Evolutionary conservation across 108 stramenopile species (phyloP), one percentile per base, ranked within the genome.

Genomic region (Nitzschia sp.): DNA sequence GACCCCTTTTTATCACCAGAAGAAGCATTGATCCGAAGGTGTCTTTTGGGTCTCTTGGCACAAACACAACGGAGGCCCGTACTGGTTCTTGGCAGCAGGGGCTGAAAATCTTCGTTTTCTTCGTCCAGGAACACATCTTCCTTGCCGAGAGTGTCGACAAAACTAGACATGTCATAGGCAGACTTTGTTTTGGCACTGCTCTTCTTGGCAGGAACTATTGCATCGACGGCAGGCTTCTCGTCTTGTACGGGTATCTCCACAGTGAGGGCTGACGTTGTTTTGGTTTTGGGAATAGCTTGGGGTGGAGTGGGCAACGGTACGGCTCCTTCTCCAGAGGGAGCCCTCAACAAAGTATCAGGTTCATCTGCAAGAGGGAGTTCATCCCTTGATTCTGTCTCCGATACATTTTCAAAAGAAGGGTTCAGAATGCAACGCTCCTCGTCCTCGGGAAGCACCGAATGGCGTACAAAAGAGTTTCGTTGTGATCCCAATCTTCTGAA

Each of bases 81-180:
- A 15, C 17, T 48, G 14, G 14, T 5, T 48, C n/a, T 17, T 5
- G 46, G 46, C 17, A 48, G 6, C n/a, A 48, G 46, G 3, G 46
- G 46, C 17, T 48, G n/a, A 17, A 17, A 17, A 17, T 48, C 46
- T 48, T 48, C 46, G 17, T 5, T 48, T 48, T 48, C 46, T 6
- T 48, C 46, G 6, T 17, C 17, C 17, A 48, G 17, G 14, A 17
- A 17, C 17, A 17, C 14, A 17, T 48, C 46, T 48, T 48, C 46
- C 17, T 48, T 48, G 14, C n/a, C n/a, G 46, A 17, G n/a, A 15
- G 14, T 48, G n/a, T 48, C 46, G 17, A 17, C 17, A 17, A 15
- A 48, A 17, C 14, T 17, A 15, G 46, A 48, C 46, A 48, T 48
- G 46, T 48, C 46, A 48, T 48, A 48, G 46, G 46, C 46, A 48